Evolutionary conservation across 345 rosid species (phyloP).

Genomic region (Syzygium oleosum): DNA sequence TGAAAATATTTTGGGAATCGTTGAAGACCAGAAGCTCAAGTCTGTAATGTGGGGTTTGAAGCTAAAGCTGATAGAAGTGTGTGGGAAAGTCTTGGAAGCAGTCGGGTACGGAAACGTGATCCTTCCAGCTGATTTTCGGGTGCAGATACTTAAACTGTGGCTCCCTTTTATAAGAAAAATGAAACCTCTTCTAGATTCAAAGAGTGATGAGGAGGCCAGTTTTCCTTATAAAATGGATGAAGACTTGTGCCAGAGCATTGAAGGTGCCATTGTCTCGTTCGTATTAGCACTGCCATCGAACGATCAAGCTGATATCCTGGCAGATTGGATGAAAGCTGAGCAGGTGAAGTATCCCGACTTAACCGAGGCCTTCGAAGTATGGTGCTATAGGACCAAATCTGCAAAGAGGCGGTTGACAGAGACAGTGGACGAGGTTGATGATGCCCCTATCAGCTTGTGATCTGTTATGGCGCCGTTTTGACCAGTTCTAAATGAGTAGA

Average conservation of each 20-base stretch:
- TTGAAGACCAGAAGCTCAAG: constrained; percentile 52
- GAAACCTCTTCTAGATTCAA: constrained; percentile 61
- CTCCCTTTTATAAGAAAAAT: constrained; percentile 74
- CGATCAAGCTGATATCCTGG: constrained; percentile 78
- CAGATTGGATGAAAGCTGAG: constrained; percentile 74
- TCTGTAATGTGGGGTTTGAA: constrained; percentile 59
- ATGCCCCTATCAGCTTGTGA: constrained; percentile 18
- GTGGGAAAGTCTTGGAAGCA: constrained; percentile 80
- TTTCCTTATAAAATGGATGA: constrained; percentile 69
- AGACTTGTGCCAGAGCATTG: constrained; percentile 65
- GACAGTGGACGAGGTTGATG: not conserved
- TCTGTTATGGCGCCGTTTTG: not conserved
- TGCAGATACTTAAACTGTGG: constrained; percentile 62
- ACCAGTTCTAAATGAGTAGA: not conserved
- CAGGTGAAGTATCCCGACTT: constrained; percentile 72
- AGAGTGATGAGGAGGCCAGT: constrained; percentile 24
- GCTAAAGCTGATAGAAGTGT: constrained; percentile 61
- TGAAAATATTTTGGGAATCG: constrained; percentile 26
- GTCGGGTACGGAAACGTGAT: constrained; percentile 88
- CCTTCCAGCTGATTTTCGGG: constrained; percentile 42
- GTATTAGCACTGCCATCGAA: constrained; percentile 73
- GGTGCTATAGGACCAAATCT: constrained; percentile 94
- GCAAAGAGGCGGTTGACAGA: constrained; percentile 62
- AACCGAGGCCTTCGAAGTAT: constrained; percentile 91
- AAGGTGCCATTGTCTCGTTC: constrained; percentile 67